Base-by-base conservation (phyloP, 2,329 filamentous ascomycete species). In the Fusarium pseudoanthophilum region DNA sequence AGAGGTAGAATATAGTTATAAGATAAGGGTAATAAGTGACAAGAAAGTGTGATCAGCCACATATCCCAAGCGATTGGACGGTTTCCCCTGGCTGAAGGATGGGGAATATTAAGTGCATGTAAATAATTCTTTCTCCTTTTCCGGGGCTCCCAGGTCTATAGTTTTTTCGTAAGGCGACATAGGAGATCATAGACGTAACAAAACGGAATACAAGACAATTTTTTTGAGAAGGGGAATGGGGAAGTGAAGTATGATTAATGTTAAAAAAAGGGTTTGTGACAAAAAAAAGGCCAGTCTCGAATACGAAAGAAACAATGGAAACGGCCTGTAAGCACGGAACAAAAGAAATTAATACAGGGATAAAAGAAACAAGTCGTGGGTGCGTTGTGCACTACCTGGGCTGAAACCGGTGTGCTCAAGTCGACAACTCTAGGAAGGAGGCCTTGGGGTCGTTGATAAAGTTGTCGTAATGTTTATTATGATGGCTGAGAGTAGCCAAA, bases 101-200 rank as follows among this genome's bases (percentile, higher is more conserved):
- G 63, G 75, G 75, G 72, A 67, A 72, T 70, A 77, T 77, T 77
- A 77, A 68, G 65, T 76, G 71, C 72, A 74, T 77, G 73, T 76
- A 76, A 67, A 72, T 73, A 70, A 70, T 75, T 71, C 72, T 75
- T 67, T 75, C 75, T 74, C 72, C 65, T 74, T 71, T 76, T 71
- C 73, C 73, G 71, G 71, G 67, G 69, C 72, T 75, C 69, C 75
- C 75, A 76, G 57, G 61, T 77, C 75, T 77, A 77, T 73, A 70
- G 45, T 69, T 77, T 67, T 46, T 77, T 77, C 75, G 59, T 77
- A 43, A 76, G 70, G 62, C 34, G 67, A 77, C 75, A 76, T 74
- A 77, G 69, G 73, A 75, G 69, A 77, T 76, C 75, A 77, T 77
- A 58, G 75, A 70, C 64, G 57, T 75, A 69, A 71, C 46, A 56